These are phyloP conservation scores for Logfia minima DNA, from an alignment of 129 eudicot species.

Conservation along the genomic window DNA sequence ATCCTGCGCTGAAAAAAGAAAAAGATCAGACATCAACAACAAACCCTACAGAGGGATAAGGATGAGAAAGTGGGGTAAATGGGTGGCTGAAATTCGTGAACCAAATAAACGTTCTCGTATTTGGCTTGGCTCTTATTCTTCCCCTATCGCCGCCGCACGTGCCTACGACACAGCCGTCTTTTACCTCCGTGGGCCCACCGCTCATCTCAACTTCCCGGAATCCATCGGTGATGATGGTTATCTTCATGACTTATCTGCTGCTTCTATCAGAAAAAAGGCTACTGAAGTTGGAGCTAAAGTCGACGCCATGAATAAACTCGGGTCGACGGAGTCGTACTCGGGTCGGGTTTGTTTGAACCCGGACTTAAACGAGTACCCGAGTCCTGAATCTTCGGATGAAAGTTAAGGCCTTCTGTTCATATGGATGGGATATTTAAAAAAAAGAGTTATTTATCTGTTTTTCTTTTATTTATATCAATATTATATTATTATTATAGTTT, in stretches of 20 bases:
- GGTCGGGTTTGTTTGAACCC: conserved; percentile 48
- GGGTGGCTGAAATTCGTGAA: conserved; percentile 96
- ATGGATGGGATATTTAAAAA: not conserved
- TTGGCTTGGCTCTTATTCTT: conserved; percentile 90
- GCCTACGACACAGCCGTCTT: conserved; percentile 95
- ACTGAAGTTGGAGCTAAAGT: conserved; percentile 91
- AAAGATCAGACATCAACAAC: conserved; percentile 37
- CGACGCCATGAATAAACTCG: conserved; percentile 56
- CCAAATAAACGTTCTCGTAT: conserved; percentile 84
- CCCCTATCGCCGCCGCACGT: conserved; percentile 90
- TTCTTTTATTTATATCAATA: too few relatives aligned
- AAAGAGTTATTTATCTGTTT: not conserved
- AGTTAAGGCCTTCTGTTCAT: conserved; percentile 20
- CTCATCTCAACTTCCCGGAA: conserved; percentile 80
- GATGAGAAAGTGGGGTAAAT: conserved; percentile 97
- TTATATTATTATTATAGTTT: not conserved
- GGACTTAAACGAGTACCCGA: conserved; percentile 77
- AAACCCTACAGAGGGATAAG: conserved; percentile 88
- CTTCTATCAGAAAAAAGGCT: conserved; percentile 69
- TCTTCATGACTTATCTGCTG: conserved; percentile 59
- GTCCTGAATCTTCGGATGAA: conserved; percentile 69
- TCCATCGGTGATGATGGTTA: conserved; percentile 41
- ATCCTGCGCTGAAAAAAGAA: conserved; percentile 40
- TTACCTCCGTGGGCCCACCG: conserved; percentile 82
- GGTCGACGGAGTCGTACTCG: conserved; percentile 30